These are phyloP conservation scores for Globisporangium canariense DNA, from an alignment of 352 stramenopile species.

Conservation along the genomic window DNA sequence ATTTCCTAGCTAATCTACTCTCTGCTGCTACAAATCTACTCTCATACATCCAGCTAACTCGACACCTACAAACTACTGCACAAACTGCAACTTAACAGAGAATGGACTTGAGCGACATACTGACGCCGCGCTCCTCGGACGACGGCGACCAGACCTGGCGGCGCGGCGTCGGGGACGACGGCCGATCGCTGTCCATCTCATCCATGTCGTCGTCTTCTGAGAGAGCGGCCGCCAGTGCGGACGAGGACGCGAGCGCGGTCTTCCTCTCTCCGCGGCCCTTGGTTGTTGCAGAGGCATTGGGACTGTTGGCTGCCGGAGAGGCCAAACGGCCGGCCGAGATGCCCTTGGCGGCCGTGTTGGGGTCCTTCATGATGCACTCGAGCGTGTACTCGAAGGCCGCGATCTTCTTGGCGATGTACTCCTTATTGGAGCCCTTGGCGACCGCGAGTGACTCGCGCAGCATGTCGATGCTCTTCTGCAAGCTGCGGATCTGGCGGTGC, in stretches of 20 bases:
- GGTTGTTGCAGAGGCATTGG: background rate
- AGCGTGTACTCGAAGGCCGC: constrained; percentile 77
- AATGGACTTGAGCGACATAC: constrained; percentile 77
- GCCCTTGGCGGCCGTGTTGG: constrained; percentile 70
- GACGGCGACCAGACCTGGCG: constrained; percentile 15
- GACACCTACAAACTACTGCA: background rate
- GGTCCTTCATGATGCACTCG: constrained; percentile 79
- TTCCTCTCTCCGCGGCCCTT: constrained; percentile 19
- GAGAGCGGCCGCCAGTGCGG: constrained; percentile 25
- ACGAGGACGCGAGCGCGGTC: constrained; percentile 26
- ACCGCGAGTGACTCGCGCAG: constrained; percentile 64
- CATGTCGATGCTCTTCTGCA: constrained; percentile 86
- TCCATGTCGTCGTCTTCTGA: constrained; percentile 33
- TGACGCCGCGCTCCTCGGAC: constrained; percentile 34
- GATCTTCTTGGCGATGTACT: constrained; percentile 84
- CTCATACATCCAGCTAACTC: background rate
- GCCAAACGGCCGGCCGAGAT: constrained; percentile 62
- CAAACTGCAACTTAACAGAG: constrained; percentile 38
- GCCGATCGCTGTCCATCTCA: constrained; percentile 8
- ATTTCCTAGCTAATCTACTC: background rate
- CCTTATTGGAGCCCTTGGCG: constrained; percentile 71
- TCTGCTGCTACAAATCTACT: background rate
- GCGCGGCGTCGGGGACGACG: constrained; percentile 2
- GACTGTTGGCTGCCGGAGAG: constrained; percentile 27
- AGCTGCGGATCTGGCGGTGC: constrained; percentile 74